A percentile compares a stretch with the other conserved stretches of the same genome.
These are phyloP conservation scores for Fraxinus quadrangulata DNA, from an alignment of 257 asterid genomes.

Conservation along the genomic window DNA sequence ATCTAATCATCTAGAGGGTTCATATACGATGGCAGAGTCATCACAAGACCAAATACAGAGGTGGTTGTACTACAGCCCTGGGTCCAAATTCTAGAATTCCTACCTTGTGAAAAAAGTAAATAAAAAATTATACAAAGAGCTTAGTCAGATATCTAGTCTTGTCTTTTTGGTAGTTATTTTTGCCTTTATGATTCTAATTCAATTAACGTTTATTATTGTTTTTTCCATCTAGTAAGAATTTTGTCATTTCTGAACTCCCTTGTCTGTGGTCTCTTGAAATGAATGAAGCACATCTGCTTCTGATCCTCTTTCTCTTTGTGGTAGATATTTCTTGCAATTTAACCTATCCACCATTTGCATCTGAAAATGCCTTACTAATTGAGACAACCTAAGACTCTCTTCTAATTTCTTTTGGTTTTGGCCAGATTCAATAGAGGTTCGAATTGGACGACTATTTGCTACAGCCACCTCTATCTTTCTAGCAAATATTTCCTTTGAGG, in stretches of 20 bases:
- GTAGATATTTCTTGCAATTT: slow-evolving; percentile 1
- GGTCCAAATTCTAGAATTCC: not conserved
- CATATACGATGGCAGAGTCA: not conserved
- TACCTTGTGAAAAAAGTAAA: not conserved
- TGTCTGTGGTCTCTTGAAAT: not conserved
- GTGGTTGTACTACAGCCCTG: not conserved
- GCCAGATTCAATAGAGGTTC: slow-evolving; percentile 72
- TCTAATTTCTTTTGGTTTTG: slow-evolving; percentile 31
- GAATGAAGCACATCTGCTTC: not conserved
- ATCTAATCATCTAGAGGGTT: not conserved
- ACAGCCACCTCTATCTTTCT: slow-evolving; percentile 65
- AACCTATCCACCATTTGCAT: not conserved
- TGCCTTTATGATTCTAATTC: not conserved
- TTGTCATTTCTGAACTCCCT: not conserved
- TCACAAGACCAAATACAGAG: not conserved
- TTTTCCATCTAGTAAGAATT: not conserved
- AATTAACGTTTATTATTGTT: not conserved
- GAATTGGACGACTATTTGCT: slow-evolving; percentile 65
- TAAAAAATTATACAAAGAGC: not conserved
- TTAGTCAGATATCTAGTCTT: not conserved
- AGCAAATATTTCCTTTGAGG: slow-evolving; percentile 66
- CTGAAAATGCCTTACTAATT: not conserved
- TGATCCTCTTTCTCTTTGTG: slow-evolving; percentile 13
- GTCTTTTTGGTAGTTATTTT: not conserved
- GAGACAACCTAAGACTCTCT: slow-evolving; percentile 17